These are phyloP conservation scores for Globisporangium spiculum DNA, from an alignment of 352 stramenopile species.

Conservation along the genomic window DNA sequence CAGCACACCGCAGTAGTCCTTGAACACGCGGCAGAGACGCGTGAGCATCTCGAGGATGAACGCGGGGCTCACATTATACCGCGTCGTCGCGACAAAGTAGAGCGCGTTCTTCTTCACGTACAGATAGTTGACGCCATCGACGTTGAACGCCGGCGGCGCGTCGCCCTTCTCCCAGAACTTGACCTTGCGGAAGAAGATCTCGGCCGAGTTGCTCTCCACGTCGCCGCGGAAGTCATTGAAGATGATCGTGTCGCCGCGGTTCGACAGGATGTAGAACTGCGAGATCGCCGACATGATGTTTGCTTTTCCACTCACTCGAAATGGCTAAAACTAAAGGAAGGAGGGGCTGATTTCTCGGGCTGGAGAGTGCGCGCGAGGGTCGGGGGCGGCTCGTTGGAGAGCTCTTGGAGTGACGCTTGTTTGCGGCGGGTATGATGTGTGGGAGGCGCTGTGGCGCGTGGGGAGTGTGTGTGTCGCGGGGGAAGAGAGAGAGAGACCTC, in stretches of 20 bases:
- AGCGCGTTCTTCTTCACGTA: slow-evolving; percentile 98
- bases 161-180: slow-evolving; percentile 98
- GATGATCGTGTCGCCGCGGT: slow-evolving; percentile 98
- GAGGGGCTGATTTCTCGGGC: neutral
- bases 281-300: slow-evolving; percentile 79
- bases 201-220: slow-evolving; percentile 80
- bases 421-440: neutral
- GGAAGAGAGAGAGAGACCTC: neutral
- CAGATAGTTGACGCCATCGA: slow-evolving; percentile 98
- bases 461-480: neutral
- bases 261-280: slow-evolving; percentile 99
- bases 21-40: slow-evolving; percentile 95
- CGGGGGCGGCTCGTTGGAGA: neutral
- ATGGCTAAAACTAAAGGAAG: neutral
- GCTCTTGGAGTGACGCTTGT: neutral
- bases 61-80: slow-evolving; percentile 95
- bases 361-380: neutral
- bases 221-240: slow-evolving; percentile 95
- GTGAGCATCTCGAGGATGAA: slow-evolving; percentile 96
- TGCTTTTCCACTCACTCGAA: neutral
- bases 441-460: neutral
- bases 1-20: slow-evolving; percentile 99
- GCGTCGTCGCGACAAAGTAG: slow-evolving; percentile 97
- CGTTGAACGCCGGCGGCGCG: slow-evolving; percentile 95
- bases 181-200: slow-evolving; percentile 99